Evolutionary conservation across 163 green algal genomes (phyloP).

Genomic region (Chloromonas sp.): DNA sequence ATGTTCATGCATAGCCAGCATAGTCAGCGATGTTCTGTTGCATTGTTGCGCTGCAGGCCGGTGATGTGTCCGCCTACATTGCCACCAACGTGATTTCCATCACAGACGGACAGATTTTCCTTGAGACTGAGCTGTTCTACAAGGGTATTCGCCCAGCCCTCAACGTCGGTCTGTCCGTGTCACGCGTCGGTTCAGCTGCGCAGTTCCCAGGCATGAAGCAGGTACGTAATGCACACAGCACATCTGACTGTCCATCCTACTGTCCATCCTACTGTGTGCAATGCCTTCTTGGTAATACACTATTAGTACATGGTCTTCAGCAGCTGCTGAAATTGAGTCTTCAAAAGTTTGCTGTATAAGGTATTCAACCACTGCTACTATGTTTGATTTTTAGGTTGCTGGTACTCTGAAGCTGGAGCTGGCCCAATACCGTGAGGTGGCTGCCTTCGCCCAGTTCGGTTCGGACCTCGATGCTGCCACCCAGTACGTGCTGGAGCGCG

Average conservation of each 20-base stretch:
- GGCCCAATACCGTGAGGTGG: conserved; percentile 83
- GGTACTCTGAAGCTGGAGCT: conserved; percentile 80
- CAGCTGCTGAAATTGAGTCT: too few relatives aligned
- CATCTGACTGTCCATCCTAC: too few relatives aligned
- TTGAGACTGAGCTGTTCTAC: conserved; percentile 90
- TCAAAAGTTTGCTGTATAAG: too few relatives aligned
- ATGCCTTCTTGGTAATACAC: too few relatives aligned
- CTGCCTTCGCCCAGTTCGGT: conserved; percentile 85
- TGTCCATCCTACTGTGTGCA: too few relatives aligned
- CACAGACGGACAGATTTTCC: conserved; percentile 88
- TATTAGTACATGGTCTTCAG: too few relatives aligned
- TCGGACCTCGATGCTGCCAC: conserved; percentile 87
- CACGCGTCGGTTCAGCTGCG: conserved; percentile 77
- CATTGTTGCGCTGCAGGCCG: not conserved
- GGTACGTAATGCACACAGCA: conserved; percentile 19
- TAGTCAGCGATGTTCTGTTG: too few relatives aligned
- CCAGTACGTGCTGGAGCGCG: conserved; percentile 87
- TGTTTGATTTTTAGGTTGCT: conserved; percentile 30
- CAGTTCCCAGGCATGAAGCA: conserved; percentile 91
- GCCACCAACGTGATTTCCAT: conserved; percentile 92
- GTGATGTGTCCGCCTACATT: conserved; percentile 86
- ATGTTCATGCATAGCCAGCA: too few relatives aligned
- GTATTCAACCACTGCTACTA: too few relatives aligned
- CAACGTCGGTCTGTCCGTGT: conserved; percentile 79
- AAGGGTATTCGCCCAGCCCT: conserved; percentile 84